phyloP scores from a whole-genome alignment of 148 eudicot genomes.

The Selenicereus undatus region DNA sequence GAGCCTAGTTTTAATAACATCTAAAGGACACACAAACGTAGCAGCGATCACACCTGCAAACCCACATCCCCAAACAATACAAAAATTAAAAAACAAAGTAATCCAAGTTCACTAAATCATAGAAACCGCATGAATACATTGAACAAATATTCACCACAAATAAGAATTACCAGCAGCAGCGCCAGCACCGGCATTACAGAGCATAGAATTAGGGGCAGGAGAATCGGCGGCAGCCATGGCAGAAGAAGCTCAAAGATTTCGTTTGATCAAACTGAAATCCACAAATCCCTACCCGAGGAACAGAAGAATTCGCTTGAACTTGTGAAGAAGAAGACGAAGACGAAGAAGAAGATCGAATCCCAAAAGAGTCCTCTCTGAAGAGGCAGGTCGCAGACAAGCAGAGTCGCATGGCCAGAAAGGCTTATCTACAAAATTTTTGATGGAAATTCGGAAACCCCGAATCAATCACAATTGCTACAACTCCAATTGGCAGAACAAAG shows the following conservation, averaged over 20 bases:
- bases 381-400: constrained; percentile 44
- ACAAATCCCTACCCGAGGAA: not conserved
- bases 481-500: not conserved
- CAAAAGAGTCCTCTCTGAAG: constrained; percentile 58
- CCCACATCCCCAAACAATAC: not conserved
- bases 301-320: not conserved
- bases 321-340: not conserved
- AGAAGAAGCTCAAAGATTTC: not conserved
- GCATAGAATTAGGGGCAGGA: constrained; percentile 53
- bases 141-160: not conserved
- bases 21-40: constrained; percentile 91
- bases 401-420: constrained; percentile 75
- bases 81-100: not conserved
- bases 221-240: constrained; percentile 32
- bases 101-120: not conserved
- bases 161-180: constrained; percentile 68
- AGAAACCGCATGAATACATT: not conserved
- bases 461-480: not conserved
- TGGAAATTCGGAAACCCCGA: not conserved
- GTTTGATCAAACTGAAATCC: constrained; percentile 6
- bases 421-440: not conserved
- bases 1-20: constrained; percentile 90
- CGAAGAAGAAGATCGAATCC: not conserved
- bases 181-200: constrained; percentile 92
- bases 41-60: constrained; percentile 89